phyloP scores from a whole-genome alignment of 1,139 yeast species.

The Yamadazyma songkhlaensis region DNA sequence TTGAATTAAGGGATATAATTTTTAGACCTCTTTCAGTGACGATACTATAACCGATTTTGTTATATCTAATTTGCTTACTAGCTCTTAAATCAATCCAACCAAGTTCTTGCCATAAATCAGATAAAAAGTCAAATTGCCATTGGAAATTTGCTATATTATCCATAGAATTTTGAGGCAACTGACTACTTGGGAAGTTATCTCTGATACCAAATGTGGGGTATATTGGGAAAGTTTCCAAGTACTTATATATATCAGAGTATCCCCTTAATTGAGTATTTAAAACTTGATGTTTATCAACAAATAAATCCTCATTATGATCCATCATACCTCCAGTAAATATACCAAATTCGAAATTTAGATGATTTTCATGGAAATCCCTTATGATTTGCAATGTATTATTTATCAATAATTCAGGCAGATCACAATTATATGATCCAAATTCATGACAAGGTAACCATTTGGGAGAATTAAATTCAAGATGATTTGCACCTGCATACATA shows the following conservation, averaged over 20 bases:
- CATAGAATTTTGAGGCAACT: constrained; percentile 19
- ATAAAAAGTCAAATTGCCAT: constrained; percentile 28
- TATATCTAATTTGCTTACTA: constrained; percentile 28
- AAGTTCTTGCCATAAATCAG: constrained; percentile 27
- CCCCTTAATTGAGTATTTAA: constrained; percentile 16
- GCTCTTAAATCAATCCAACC: constrained; percentile 39
- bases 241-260: constrained; percentile 21
- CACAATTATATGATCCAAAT: constrained; percentile 31
- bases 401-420: constrained; percentile 25
- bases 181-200: constrained; percentile 27
- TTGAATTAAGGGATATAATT: constrained; percentile 29
- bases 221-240: constrained; percentile 21
- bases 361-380: constrained; percentile 21
- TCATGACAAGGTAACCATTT: constrained; percentile 28
- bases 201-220: constrained; percentile 26
- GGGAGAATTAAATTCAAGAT: neutral
- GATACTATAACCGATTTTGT: constrained; percentile 25
- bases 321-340: constrained; percentile 30
- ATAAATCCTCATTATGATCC: constrained; percentile 21
- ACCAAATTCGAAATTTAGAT: constrained; percentile 27
- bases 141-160: constrained; percentile 16
- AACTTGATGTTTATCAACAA: constrained; percentile 16
- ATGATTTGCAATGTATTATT: constrained; percentile 27
- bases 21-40: constrained; percentile 25
- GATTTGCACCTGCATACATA: constrained; percentile 8